Base-by-base conservation (phyloP, 129 eudicot genomes). In the Ambrosia trifida region DNA sequence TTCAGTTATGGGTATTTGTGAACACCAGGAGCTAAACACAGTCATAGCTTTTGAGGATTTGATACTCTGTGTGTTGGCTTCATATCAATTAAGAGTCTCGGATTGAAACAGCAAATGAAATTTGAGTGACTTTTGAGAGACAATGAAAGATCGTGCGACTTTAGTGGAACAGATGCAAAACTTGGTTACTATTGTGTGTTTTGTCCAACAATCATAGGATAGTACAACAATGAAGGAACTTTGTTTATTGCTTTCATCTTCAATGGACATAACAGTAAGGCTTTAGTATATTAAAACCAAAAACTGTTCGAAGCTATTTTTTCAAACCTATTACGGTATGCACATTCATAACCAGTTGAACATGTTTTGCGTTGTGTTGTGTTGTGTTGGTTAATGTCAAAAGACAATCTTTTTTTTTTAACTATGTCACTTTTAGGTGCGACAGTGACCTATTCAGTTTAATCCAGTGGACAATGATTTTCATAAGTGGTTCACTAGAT, bases 181-280 rank as follows among this genome's bases (percentile, higher is more conserved):
- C 28, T 24, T 24, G 28, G 28, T 24, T 24, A 24, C 28, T 24
- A 24, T 24, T 24, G 1, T 24, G 28, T 24, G 28, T 24, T 24
- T 24, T 24, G 28, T 24, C 28, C 28, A 24, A 16, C 33, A 41
- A 46, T 4, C 41, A 36, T 36, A 36, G 41, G 7, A 36, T 36
- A 36, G 41, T 36, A 36, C 41, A 5, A 36, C 41, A 36, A 4
- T 36, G 41, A 36, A 36, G 7, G 41, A 36, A 70, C 36, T 33
- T 44, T 44, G 47, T 32, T 57, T 7, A 38, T 70, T 14, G 32
- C 77, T 75, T 69, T 80, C 81, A 33, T 80, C 84, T 63, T 80
- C 84, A 40, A 80, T 80, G 84, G 84, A 80, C 62, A 80, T 75
- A 57, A 75, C 84, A 58, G 84, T 75, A 68, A 68, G 77, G 54